These are phyloP conservation scores for Microstegium vimineum DNA, from an alignment of 176 grass and related monocot genomes.

Conservation along the genomic window DNA sequence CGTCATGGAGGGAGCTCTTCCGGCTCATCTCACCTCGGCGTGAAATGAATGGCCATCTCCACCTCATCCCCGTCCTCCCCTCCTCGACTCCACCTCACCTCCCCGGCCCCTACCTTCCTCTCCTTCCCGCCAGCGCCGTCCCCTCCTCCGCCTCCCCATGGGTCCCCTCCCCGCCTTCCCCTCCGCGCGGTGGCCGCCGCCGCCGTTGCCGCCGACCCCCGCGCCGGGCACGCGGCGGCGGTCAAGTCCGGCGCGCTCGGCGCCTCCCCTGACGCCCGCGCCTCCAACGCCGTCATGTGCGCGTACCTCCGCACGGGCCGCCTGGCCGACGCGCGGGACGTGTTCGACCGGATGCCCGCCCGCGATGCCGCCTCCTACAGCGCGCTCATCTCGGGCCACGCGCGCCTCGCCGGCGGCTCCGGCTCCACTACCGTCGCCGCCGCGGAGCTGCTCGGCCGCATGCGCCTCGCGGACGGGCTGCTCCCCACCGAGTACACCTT, in stretches of 20 bases:
- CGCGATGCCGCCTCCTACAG: slow-evolving; percentile 50
- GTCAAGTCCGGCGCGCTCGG: slow-evolving; percentile 31
- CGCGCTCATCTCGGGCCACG: slow-evolving; percentile 57
- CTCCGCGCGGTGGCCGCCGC: not conserved
- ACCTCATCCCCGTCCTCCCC: slow-evolving; percentile 32
- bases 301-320: slow-evolving; percentile 42
- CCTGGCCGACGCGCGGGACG: slow-evolving; percentile 29
- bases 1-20: not conserved
- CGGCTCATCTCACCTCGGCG: not conserved
- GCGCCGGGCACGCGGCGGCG: slow-evolving; percentile 30
- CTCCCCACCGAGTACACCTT: slow-evolving; percentile 55
- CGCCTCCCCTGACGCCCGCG: not conserved
- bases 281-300: slow-evolving; percentile 48
- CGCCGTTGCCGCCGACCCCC: slow-evolving; percentile 31
- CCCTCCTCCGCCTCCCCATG: not conserved
- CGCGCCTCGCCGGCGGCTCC: slow-evolving; percentile 1
- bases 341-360: slow-evolving; percentile 37
- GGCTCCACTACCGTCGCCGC: not conserved
- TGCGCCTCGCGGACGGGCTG: slow-evolving; percentile 32
- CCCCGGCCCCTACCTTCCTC: not conserved
- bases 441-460: slow-evolving; percentile 26
- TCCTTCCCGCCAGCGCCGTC: not conserved
- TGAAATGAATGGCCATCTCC: slow-evolving; percentile 57
- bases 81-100: not conserved
- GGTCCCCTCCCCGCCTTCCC: not conserved